These are phyloP conservation scores for Candida sp. DNA, from an alignment of 1,139 yeast genomes.

Conservation along the genomic window DNA sequence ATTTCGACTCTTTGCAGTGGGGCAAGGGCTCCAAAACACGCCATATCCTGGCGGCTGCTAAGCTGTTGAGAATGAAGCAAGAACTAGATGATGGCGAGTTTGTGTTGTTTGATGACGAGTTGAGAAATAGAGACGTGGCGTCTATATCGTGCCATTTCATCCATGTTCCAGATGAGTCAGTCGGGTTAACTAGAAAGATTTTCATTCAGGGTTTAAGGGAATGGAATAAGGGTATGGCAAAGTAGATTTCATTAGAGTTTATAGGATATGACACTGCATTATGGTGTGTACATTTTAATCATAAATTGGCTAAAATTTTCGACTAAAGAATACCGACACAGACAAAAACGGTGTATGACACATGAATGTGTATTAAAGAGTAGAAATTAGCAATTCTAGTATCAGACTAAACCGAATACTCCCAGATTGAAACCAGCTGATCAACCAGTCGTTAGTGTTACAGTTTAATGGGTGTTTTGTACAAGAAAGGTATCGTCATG, in stretches of 20 bases:
- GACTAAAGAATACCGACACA: background rate
- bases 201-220: slow-evolving; percentile 47
- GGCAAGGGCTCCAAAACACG: slow-evolving; percentile 66
- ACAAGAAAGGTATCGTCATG: background rate
- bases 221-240: slow-evolving; percentile 31
- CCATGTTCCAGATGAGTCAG: slow-evolving; percentile 44
- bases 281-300: background rate
- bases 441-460: too few species aligned
- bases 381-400: too few species aligned
- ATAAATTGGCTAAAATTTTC: background rate
- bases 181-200: slow-evolving; percentile 54
- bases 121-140: slow-evolving; percentile 68
- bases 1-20: slow-evolving; percentile 64
- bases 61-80: slow-evolving; percentile 35
- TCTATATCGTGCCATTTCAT: slow-evolving; percentile 64
- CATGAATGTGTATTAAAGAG: too few species aligned
- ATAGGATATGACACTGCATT: slow-evolving; percentile 2
- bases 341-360: background rate
- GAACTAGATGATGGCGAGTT: slow-evolving; percentile 55
- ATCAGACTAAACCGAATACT: too few species aligned
- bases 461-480: too few species aligned
- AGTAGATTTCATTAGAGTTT: slow-evolving; percentile 2
- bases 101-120: slow-evolving; percentile 73
- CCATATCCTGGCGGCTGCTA: slow-evolving; percentile 57
- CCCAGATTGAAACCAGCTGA: too few species aligned